Evolutionary conservation across 768 basidiomycete genomes (phyloP).

Genomic region (Rhizopogon roseolus): DNA sequence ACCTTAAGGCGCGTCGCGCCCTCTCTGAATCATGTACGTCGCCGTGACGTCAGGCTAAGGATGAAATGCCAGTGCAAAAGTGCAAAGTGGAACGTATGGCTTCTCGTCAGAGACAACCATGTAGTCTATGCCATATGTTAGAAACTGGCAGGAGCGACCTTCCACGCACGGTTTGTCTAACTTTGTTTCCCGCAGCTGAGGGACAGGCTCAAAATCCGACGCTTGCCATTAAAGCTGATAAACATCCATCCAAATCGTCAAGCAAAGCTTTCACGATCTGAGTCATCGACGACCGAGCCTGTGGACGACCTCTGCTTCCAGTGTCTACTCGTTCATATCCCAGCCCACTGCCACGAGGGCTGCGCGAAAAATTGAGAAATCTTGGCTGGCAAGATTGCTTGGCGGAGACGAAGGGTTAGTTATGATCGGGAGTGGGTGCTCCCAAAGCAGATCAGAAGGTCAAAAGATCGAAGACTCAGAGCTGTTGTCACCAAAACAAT

Average conservation of each 20-base stretch:
- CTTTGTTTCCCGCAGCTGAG: slow-evolving; percentile 8
- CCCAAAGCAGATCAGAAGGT: background rate
- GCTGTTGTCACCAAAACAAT: too few species aligned
- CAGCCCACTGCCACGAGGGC: background rate
- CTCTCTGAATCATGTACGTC: slow-evolving; percentile 35
- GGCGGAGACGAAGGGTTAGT: background rate
- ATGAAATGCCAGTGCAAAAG: too few species aligned
- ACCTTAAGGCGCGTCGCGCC: slow-evolving; percentile 42
- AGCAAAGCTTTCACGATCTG: slow-evolving; percentile 4
- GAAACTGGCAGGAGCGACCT: slow-evolving; percentile 5
- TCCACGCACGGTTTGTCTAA: slow-evolving; percentile 7
- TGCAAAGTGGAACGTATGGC: slow-evolving; percentile 5
- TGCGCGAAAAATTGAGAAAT: too few species aligned
- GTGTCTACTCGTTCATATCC: too few species aligned
- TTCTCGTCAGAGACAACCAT: slow-evolving; percentile 17
- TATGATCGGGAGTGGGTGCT: slow-evolving; percentile 5
- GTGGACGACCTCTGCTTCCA: background rate
- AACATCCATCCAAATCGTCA: slow-evolving; percentile 2
- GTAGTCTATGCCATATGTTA: slow-evolving; percentile 14
- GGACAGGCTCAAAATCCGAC: slow-evolving; percentile 6
- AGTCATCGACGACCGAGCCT: background rate
- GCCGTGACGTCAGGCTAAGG: slow-evolving; percentile 1
- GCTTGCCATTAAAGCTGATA: background rate
- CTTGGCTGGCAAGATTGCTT: too few species aligned
- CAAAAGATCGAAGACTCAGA: too few species aligned